Percentiles rank a stretch among this genome's conserved stretches.
These are phyloP conservation scores for Coriaria nepalensis DNA, from an alignment of 306 rosid genomes.

Conservation along the genomic window DNA sequence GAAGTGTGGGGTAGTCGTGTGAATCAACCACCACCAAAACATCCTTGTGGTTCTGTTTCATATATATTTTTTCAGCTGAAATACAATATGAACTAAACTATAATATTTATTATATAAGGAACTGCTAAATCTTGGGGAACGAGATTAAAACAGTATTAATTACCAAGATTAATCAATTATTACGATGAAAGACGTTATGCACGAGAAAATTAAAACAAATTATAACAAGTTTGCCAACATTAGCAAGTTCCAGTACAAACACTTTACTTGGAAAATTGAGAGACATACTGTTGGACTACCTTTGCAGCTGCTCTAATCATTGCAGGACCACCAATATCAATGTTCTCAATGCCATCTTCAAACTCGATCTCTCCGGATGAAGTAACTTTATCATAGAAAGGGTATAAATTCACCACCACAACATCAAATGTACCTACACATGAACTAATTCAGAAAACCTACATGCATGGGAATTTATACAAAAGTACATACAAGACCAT, in stretches of 20 bases:
- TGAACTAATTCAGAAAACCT: slow-evolving; percentile 6
- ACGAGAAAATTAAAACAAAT: too few relatives aligned
- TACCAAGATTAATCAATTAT: too few relatives aligned
- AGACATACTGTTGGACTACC: slow-evolving; percentile 32
- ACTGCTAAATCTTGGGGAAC: too few relatives aligned
- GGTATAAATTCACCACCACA: slow-evolving; percentile 88
- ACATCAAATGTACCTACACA: slow-evolving; percentile 75
- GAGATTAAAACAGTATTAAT: too few relatives aligned
- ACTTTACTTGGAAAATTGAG: not conserved
- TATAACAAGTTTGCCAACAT: slow-evolving; percentile 2
- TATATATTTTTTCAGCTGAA: slow-evolving; percentile 5
- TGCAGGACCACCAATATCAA: slow-evolving; percentile 95
- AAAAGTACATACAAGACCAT: not conserved
- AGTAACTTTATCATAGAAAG: slow-evolving; percentile 78
- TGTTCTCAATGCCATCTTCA: slow-evolving; percentile 91
- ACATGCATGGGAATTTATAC: not conserved
- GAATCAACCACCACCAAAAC: slow-evolving; percentile 89
- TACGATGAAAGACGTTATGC: too few relatives aligned
- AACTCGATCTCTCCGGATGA: slow-evolving; percentile 53
- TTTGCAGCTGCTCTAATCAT: slow-evolving; percentile 97
- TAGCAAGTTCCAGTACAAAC: not conserved
- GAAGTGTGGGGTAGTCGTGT: slow-evolving; percentile 62
- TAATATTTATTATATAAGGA: too few relatives aligned
- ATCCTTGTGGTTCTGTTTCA: slow-evolving; percentile 72
- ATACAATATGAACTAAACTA: not conserved